Percentiles rank a stretch among this genome's conserved stretches.
Evolutionary conservation across 257 asterid genomes (phyloP).

Genomic region (Plectranthus barbatus): DNA sequence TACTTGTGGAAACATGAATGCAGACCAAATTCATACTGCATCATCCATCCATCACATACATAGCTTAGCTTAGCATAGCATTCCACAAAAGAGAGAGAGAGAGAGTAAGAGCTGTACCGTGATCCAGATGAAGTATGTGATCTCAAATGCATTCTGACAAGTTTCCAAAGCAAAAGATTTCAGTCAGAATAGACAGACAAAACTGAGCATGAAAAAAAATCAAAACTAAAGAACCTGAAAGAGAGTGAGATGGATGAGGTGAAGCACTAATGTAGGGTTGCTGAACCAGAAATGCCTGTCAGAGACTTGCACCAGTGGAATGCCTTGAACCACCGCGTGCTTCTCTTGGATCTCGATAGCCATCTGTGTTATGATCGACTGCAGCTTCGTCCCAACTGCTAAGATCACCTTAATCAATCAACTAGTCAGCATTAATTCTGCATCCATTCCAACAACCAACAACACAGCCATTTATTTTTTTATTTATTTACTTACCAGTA

Average conservation of each 20-base stretch:
- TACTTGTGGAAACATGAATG: constrained; percentile 75
- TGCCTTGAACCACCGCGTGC: constrained; percentile 94
- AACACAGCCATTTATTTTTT: too few relatives aligned
- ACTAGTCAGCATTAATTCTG: constrained; percentile 26
- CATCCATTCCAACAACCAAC: background rate
- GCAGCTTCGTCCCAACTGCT: constrained; percentile 94
- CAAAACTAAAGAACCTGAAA: constrained; percentile 51
- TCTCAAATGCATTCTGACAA: constrained; percentile 90
- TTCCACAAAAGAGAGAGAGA: background rate
- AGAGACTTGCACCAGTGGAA: constrained; percentile 90
- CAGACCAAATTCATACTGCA: constrained; percentile 89
- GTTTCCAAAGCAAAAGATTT: background rate
- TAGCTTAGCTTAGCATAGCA: background rate
- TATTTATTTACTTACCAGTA: too few relatives aligned
- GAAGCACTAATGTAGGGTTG: constrained; percentile 57
- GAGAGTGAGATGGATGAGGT: constrained; percentile 71
- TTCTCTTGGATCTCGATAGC: constrained; percentile 91
- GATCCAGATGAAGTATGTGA: constrained; percentile 84
- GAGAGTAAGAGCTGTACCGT: constrained; percentile 33
- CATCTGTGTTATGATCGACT: constrained; percentile 82
- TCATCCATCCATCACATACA: background rate
- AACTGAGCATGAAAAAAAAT: background rate
- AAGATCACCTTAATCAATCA: constrained; percentile 51
- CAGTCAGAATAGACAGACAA: background rate
- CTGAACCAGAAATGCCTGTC: constrained; percentile 87